Conservation (phyloP, 140 eudicot genomes). For the Flaveria floridana region DNA sequence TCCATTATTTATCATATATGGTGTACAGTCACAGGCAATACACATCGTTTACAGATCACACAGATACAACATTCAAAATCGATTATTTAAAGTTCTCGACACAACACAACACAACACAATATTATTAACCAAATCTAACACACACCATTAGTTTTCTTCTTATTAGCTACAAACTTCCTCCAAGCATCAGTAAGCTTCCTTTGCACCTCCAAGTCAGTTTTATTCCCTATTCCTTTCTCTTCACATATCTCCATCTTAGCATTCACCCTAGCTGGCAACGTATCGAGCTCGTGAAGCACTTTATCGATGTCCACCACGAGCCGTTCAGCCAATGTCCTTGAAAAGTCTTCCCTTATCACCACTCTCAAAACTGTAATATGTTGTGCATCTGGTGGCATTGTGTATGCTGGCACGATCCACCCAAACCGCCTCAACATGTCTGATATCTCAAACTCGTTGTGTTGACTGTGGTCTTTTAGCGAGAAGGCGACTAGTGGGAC, state of each 20-base stretch:
- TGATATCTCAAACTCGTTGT: conserved; percentile 61
- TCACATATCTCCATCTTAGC: conserved; percentile 39
- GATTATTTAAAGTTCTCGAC: conserved; percentile 5
- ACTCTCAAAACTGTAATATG: conserved; percentile 72
- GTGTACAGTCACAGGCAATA: background rate
- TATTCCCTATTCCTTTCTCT: conserved; percentile 30
- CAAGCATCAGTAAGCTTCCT: conserved; percentile 59
- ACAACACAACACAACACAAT: background rate
- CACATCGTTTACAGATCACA: background rate
- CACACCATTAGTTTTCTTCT: conserved; percentile 70
- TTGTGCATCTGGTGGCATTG: conserved; percentile 78
- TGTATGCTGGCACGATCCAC: conserved; percentile 89
- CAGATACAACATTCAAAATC: background rate
- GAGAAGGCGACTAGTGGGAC: conserved; percentile 78
- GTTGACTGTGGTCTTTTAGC: conserved; percentile 58
- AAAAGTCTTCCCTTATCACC: conserved; percentile 76
- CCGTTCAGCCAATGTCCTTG: conserved; percentile 71
- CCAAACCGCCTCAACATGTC: conserved; percentile 73
- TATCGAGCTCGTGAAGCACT: conserved; percentile 66
- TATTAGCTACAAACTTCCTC: conserved; percentile 73
- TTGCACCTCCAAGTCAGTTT: conserved; percentile 45
- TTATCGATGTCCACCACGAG: conserved; percentile 59
- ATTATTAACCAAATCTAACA: conserved; percentile 38
- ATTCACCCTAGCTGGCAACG: conserved; percentile 46
- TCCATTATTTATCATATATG: background rate